phyloP scores from a whole-genome alignment of 2,329 filamentous ascomycete species.

The Fusarium denticulatum region DNA sequence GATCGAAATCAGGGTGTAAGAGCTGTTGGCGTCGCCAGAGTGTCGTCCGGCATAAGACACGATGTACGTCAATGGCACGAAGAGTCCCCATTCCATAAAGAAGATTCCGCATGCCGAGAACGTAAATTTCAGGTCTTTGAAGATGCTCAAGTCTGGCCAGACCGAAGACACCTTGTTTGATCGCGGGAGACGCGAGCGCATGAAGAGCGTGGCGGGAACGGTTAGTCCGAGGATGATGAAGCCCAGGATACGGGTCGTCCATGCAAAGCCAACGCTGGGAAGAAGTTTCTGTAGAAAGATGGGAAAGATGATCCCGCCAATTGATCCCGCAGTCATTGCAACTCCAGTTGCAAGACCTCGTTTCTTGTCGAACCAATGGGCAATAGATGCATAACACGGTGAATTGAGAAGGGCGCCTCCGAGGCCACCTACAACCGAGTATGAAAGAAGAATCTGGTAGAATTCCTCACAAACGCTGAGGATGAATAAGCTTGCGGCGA shows the following conservation, averaged over 20 bases:
- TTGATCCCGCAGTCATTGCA: constrained; percentile 76
- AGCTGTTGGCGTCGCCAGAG: constrained; percentile 33
- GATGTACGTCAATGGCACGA: constrained; percentile 81
- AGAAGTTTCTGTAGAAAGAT: constrained; percentile 58
- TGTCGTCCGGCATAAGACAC: constrained; percentile 71
- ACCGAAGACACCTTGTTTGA: constrained; percentile 49
- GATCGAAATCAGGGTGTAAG: constrained; percentile 81
- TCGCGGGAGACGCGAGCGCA: constrained; percentile 65
- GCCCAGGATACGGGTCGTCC: constrained; percentile 60
- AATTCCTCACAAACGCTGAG: constrained; percentile 75
- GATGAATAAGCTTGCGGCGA: constrained; percentile 71
- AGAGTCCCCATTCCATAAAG: constrained; percentile 76
- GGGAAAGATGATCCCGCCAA: constrained; percentile 74
- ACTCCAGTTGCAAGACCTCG: constrained; percentile 84
- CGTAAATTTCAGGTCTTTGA: constrained; percentile 67
- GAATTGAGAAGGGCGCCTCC: constrained; percentile 82
- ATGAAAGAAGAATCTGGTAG: constrained; percentile 83
- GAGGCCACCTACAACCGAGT: constrained; percentile 77
- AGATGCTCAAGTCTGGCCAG: constrained; percentile 70
- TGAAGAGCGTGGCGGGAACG: constrained; percentile 58
- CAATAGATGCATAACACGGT: constrained; percentile 77
- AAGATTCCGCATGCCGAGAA: constrained; percentile 71
- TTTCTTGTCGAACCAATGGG: constrained; percentile 80
- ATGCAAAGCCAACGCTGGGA: constrained; percentile 59
- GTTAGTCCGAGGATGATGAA: constrained; percentile 60